Base-by-base conservation (phyloP, 2,329 filamentous ascomycete species). In the Tolypocladium cylindrosporum region DNA sequence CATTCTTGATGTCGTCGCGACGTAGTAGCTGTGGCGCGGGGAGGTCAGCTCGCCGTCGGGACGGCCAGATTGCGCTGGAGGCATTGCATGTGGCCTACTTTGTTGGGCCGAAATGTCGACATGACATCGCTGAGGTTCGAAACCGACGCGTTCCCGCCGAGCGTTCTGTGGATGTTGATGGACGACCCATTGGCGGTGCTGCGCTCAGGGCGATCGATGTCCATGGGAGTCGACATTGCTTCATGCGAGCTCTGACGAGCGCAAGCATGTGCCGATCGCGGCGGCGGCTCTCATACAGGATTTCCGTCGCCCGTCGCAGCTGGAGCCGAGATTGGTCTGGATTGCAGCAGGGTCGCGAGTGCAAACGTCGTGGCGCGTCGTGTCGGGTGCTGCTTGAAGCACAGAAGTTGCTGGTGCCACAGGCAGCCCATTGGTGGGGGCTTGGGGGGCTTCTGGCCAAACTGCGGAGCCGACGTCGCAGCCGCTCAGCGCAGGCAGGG, bases 121-220 rank as follows among this genome's bases (percentile, higher is more conserved):
- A 96, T 87, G 64, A 94, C 80, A 67, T 96, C 90, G 66, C 84
- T 81, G 57, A 96, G 81, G 68, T 89, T 89, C 14, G 87, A 84
- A 7, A 81, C 81, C 58, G 75, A 75, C 45, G 75, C 64, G 57
- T 69, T 74, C 52, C 66, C 65, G 50, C 73, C 74, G 24, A 81
- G 63, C 13, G 76, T 76, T 24, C 81, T 75, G 10, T 77, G 75
- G 55, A 82, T 80, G 61, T 80, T 80, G 48, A 82, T 72, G 1
- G 77, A 73, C 64, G 72, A 67, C 62, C 74, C 75, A 55, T 74
- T 76, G 27, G 71, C 67, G n/a, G 54, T 31, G 14, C 74, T 71
- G 24, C 72, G 71, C 37, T 73, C 73, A 36, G 72, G 69, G 34
- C 71, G 71, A 61, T 85, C 82, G 41, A 84, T 63, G 55, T 85